phyloP scores from a whole-genome alignment of 371 early-diverging fungal species.

The Dichotomocladium elegans region DNA sequence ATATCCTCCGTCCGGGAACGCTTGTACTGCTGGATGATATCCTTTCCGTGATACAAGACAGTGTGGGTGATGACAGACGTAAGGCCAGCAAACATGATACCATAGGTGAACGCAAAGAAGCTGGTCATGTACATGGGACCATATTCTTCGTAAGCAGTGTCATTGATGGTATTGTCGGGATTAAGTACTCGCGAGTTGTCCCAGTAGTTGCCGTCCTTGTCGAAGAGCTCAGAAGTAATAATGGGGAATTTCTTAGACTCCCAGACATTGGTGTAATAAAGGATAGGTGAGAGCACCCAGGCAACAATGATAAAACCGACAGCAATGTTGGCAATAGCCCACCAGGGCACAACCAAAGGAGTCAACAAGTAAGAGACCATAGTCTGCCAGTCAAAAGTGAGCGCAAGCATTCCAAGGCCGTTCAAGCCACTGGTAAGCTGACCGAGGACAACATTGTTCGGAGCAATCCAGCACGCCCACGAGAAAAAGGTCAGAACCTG shows the following conservation, averaged over 20 bases:
- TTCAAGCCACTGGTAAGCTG: conserved; percentile 60
- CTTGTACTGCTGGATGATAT: conserved; percentile 54
- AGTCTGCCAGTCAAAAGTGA: conserved; percentile 78
- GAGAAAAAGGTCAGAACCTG: conserved; percentile 68
- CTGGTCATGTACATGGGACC: conserved; percentile 68
- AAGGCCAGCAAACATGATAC: conserved; percentile 62
- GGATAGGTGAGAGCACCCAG: conserved; percentile 74
- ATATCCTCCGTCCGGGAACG: conserved; percentile 52
- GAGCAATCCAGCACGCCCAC: conserved; percentile 69
- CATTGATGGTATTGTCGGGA: conserved; percentile 57
- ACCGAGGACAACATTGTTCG: conserved; percentile 33
- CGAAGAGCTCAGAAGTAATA: conserved; percentile 30
- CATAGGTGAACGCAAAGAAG: conserved; percentile 59
- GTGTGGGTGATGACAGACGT: conserved; percentile 64
- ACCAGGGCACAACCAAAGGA: conserved; percentile 72
- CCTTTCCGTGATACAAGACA: conserved; percentile 57
- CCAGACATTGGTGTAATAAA: conserved; percentile 69
- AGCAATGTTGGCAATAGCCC: conserved; percentile 67
- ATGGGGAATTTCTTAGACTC: conserved; percentile 64
- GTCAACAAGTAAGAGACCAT: conserved; percentile 60
- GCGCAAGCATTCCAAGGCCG: conserved; percentile 66
- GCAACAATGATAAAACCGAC: conserved; percentile 64
- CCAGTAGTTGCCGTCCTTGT: conserved; percentile 50
- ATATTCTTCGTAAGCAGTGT: conserved; percentile 57
- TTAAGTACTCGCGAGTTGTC: conserved; percentile 52